These are phyloP conservation scores for Leccinum angustisporum DNA, from an alignment of 1,284 basidiomycete species.

Conservation along the genomic window DNA sequence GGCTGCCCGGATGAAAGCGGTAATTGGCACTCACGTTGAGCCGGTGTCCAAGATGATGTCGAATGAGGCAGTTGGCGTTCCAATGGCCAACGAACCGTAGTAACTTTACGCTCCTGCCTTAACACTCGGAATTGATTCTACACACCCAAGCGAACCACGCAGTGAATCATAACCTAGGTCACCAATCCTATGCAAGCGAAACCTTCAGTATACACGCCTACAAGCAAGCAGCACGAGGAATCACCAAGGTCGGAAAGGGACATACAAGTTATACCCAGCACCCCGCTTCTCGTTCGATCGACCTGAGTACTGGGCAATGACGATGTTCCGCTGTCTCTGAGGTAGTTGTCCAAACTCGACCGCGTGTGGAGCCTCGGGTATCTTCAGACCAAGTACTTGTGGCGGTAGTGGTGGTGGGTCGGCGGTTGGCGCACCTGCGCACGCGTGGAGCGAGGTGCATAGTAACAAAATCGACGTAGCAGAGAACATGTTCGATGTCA, in stretches of 20 bases:
- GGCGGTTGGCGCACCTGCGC: constrained; percentile 17
- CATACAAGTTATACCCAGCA: constrained; percentile 31
- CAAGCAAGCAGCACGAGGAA: background rate
- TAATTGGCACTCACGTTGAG: constrained; percentile 40
- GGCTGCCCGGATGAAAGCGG: background rate
- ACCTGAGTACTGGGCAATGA: constrained; percentile 22
- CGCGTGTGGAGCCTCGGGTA: constrained; percentile 35
- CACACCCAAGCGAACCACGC: constrained; percentile 5
- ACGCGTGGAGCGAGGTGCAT: constrained; percentile 11
- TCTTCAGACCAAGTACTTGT: constrained; percentile 17
- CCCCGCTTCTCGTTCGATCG: constrained; percentile 23
- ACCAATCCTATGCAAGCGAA: constrained; percentile 16
- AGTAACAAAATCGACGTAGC: constrained; percentile 15
- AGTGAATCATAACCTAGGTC: constrained; percentile 29
- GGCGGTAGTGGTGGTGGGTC: constrained; percentile 43
- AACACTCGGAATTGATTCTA: constrained; percentile 4
- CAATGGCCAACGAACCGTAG: constrained; percentile 42
- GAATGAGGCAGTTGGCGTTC: constrained; percentile 40
- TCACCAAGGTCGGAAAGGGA: background rate
- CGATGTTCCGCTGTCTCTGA: constrained; percentile 25
- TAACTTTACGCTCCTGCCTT: constrained; percentile 27
- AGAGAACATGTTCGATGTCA: constrained; percentile 17
- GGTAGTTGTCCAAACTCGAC: constrained; percentile 22
- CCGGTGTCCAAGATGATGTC: constrained; percentile 57
- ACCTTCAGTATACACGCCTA: constrained; percentile 6